These are phyloP conservation scores for Lentinula guzmanii DNA, from an alignment of 768 basidiomycete species.

Conservation along the genomic window DNA sequence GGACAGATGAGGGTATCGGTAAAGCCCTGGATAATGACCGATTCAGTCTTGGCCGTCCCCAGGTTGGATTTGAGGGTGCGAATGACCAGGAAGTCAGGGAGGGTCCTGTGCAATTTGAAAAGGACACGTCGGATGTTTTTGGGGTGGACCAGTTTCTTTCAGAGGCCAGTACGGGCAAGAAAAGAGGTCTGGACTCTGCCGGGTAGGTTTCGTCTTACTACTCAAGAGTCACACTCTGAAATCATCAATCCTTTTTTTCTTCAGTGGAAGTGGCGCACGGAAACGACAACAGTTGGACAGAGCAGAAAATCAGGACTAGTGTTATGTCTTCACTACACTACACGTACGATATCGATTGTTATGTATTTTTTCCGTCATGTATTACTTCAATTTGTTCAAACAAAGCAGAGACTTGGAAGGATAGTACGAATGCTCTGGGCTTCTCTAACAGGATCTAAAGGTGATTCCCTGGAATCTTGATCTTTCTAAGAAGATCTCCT, in stretches of 20 bases:
- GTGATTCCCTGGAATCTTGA: too few relatives aligned
- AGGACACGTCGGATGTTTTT: constrained; percentile 95
- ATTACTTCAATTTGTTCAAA: too few relatives aligned
- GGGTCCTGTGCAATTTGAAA: constrained; percentile 98
- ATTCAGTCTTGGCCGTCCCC: constrained; percentile 81
- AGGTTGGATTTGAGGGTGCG: constrained; percentile 89
- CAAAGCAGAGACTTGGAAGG: too few relatives aligned
- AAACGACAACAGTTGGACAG: constrained; percentile 50
- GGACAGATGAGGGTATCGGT: constrained; percentile 92
- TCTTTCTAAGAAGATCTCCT: neutral
- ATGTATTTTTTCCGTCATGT: too few relatives aligned
- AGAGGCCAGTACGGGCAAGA: constrained; percentile 93
- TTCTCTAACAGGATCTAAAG: too few relatives aligned
- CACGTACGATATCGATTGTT: neutral
- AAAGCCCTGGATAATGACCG: constrained; percentile 90
- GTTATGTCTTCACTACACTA: neutral
- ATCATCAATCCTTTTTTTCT: neutral
- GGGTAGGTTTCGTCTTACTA: constrained; percentile 38
- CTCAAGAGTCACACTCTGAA: neutral
- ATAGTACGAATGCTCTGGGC: too few relatives aligned
- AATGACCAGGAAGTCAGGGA: constrained; percentile 77
- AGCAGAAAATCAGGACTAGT: neutral
- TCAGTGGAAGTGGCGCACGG: constrained; percentile 37
- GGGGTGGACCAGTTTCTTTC: constrained; percentile 96
- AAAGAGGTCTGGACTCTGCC: constrained; percentile 77